These are phyloP conservation scores for Leishmania amazonensis DNA, from an alignment of 208 protist genomes.

Conservation along the genomic window DNA sequence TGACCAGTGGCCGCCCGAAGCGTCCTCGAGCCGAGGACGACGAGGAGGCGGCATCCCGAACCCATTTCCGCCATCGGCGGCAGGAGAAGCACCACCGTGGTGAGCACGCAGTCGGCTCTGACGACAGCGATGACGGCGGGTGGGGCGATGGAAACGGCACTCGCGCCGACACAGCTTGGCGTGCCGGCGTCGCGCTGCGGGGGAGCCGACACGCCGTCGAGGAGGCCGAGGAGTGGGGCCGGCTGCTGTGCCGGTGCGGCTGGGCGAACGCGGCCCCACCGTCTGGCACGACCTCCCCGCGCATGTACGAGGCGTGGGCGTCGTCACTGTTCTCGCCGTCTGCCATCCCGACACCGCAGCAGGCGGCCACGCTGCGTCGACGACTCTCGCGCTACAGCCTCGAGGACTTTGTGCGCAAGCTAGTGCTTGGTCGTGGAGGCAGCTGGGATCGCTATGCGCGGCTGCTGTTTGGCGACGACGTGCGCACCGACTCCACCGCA, in stretches of 20 bases:
- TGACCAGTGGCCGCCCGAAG: not conserved
- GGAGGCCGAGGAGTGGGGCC: constrained; percentile 29
- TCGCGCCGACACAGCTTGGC: not conserved
- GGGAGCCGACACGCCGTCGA: constrained; percentile 27
- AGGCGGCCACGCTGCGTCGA: constrained; percentile 27
- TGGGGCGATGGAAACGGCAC: not conserved
- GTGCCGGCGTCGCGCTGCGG: not conserved
- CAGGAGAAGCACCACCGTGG: not conserved
- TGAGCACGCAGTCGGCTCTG: not conserved
- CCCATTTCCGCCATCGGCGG: not conserved
- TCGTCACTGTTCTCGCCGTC: constrained; percentile 12
- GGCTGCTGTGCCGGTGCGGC: constrained; percentile 25
- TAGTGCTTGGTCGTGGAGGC: constrained; percentile 34
- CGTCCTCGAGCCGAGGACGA: not conserved
- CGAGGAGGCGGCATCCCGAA: not conserved
- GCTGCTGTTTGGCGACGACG: constrained; percentile 18
- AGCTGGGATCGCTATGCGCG: constrained; percentile 5
- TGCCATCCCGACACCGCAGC: constrained; percentile 14
- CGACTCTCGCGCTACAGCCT: constrained; percentile 24
- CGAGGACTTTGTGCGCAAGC: constrained; percentile 19
- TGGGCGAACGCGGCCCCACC: constrained; percentile 32
- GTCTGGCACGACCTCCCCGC: not conserved
- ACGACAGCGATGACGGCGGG: not conserved
- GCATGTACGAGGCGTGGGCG: constrained; percentile 17
- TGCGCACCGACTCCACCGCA: not conserved